Base-by-base conservation (phyloP, 306 rosid genomes). In the Quercus berberidifolia region DNA sequence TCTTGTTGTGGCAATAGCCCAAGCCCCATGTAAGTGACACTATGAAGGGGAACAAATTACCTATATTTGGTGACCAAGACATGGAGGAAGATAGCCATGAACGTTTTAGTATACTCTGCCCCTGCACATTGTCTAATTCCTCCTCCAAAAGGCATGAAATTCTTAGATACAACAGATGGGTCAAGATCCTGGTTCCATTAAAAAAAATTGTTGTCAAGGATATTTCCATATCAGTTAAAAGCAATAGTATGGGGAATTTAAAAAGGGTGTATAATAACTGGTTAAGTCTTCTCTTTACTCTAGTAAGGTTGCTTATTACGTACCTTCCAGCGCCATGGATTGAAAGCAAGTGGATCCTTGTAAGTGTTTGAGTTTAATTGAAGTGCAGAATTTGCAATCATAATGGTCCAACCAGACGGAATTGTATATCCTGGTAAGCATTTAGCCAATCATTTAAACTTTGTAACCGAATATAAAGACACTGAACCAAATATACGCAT, bases 261-360 rank as follows among this genome's bases (percentile, higher is more conserved):
- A 38, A 38, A 38, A 38, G 43, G 1, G 7, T 38, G 43, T 38
- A 7, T 38, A 7, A 38, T 38, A 38, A 7, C 46, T 38, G 1
- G 15, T 46, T 46, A 12, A 46, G 15, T 46, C 54, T 9, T 46
- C 54, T 46, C 12, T 46, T 46, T 46, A 9, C 12, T 8, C 15
- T 10, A 10, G 13, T 43, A 46, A 46, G 52, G 52, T 46, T 46
- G 15, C 12, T 46, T 46, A 10, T 46, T 58, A 20, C 12, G 13
- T 52, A 63, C 82, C 82, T 86, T 86, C 89, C 89, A 86, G 5
- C 87, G 85, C 83, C 87, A 70, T 10, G 87, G 89, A 46, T 46
- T 46, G 52, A 46, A 46, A 46, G 52, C 15, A 46, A 46, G 52
- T 46, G 15, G 52, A 46, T 49, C 54, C 15, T 11, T 49, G 54